Evolutionary conservation across 2,329 filamentous ascomycete species (phyloP).

Genomic region (Talaromyces sp.): DNA sequence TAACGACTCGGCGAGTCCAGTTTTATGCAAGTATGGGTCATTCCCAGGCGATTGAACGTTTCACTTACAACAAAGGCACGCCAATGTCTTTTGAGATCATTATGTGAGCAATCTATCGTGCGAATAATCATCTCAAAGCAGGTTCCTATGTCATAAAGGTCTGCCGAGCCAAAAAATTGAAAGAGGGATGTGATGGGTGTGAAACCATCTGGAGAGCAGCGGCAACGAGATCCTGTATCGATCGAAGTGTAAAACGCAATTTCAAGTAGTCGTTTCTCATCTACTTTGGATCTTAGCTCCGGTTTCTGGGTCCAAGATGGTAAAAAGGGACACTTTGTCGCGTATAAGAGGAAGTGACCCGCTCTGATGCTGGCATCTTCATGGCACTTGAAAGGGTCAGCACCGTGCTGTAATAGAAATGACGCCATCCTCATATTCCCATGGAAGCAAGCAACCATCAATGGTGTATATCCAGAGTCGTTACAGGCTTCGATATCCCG

Average conservation of each 20-base stretch:
- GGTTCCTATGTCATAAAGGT: no score
- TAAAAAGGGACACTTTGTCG: no score
- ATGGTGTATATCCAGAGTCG: background rate
- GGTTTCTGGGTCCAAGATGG: no score
- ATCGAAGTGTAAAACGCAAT: background rate
- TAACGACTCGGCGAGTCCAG: background rate
- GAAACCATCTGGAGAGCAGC: background rate
- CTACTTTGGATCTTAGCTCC: background rate
- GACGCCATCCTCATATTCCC: background rate
- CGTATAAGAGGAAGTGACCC: background rate
- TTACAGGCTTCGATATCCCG: background rate
- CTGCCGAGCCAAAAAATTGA: no score
- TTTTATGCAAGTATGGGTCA: slow-evolving; percentile 6
- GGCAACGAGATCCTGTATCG: background rate
- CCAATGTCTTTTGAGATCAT: background rate
- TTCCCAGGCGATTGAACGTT: background rate
- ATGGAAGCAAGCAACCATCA: background rate
- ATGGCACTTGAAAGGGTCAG: background rate
- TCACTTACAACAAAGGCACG: slow-evolving; percentile 2
- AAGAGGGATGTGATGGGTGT: background rate
- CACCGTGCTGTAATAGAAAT: background rate
- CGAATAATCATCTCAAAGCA: background rate
- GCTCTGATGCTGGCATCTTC: background rate
- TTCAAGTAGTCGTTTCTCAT: background rate
- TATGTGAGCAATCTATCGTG: background rate